Conservation (phyloP, 352 stramenopile genomes). For the Phytophthora citrophthora region DNA sequence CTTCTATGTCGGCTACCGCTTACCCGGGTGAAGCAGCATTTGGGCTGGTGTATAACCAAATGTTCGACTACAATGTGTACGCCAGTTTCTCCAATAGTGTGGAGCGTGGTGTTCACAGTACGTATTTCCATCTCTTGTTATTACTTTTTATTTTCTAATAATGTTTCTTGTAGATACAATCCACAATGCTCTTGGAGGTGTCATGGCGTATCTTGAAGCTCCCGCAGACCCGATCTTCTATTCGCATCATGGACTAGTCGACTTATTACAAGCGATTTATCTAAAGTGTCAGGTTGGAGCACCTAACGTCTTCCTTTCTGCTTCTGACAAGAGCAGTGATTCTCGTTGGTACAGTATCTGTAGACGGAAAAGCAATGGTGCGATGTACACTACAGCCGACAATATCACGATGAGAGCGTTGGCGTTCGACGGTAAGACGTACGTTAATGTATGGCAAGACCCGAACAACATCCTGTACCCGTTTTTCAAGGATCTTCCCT, state of each 20-base stretch:
- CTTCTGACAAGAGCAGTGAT: slow-evolving; percentile 37
- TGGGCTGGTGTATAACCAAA: slow-evolving; percentile 44
- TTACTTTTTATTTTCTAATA: too few species aligned
- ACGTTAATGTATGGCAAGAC: slow-evolving; percentile 43
- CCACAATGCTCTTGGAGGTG: slow-evolving; percentile 46
- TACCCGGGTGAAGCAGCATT: slow-evolving; percentile 50
- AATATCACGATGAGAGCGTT: slow-evolving; percentile 35
- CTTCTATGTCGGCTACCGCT: slow-evolving; percentile 4
- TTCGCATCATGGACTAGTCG: slow-evolving; percentile 52
- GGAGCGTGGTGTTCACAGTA: slow-evolving; percentile 61
- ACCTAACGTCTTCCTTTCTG: slow-evolving; percentile 30
- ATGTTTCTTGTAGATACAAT: slow-evolving; percentile 40
- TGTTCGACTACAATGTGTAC: slow-evolving; percentile 44
- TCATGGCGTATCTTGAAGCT: slow-evolving; percentile 57
- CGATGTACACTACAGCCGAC: slow-evolving; percentile 26
- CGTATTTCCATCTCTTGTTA: slow-evolving; percentile 6
- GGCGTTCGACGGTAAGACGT: slow-evolving; percentile 24
- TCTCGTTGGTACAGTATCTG: slow-evolving; percentile 43
- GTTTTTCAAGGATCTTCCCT: slow-evolving; percentile 72
- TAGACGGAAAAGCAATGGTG: slow-evolving; percentile 5
- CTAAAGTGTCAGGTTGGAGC: slow-evolving; percentile 57
- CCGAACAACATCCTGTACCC: slow-evolving; percentile 53
- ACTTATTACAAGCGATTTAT: slow-evolving; percentile 60
- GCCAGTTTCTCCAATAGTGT: slow-evolving; percentile 36
- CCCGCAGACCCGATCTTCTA: slow-evolving; percentile 65